Conservation (phyloP, 441 rosid genomes). For the Adansonia gregorii region DNA sequence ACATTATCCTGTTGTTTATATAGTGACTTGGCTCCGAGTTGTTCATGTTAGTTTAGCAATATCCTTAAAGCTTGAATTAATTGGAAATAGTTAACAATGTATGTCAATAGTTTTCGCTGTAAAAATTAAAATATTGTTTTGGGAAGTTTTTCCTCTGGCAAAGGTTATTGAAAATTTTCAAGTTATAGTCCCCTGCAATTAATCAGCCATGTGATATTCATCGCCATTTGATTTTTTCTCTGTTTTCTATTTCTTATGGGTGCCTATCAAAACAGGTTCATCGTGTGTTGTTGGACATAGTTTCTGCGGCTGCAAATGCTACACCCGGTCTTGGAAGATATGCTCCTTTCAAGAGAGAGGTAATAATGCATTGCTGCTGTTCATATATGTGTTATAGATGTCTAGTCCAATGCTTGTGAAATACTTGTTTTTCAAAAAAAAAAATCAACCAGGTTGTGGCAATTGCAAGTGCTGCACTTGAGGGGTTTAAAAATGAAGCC, state of each 20-base stretch:
- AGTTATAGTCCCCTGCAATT: neutral
- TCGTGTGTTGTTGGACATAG: slow-evolving; percentile 83
- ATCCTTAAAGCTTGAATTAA: neutral
- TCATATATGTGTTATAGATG: slow-evolving; percentile 22
- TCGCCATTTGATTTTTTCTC: slow-evolving; percentile 16
- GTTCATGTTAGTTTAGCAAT: neutral
- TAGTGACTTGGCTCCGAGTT: neutral
- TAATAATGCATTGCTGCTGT: slow-evolving; percentile 29
- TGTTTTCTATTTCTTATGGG: slow-evolving; percentile 14
- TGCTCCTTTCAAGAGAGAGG: slow-evolving; percentile 96
- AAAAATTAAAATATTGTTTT: neutral
- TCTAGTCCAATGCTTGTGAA: neutral
- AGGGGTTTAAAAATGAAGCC: slow-evolving; percentile 83
- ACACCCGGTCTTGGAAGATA: slow-evolving; percentile 97
- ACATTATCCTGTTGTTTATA: neutral
- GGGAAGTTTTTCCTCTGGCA: neutral
- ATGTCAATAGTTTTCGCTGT: neutral
- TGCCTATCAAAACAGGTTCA: slow-evolving; percentile 64
- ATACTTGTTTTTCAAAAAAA: neutral
- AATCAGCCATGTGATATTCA: neutral
- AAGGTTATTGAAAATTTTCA: neutral
- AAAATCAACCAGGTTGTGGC: slow-evolving; percentile 62
- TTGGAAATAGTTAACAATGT: neutral
- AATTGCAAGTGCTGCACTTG: slow-evolving; percentile 86
- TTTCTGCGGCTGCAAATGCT: slow-evolving; percentile 81